Evolutionary conservation across 2,329 filamentous ascomycete species (phyloP).

Genomic region (Aspergillus spinulosporus): DNA sequence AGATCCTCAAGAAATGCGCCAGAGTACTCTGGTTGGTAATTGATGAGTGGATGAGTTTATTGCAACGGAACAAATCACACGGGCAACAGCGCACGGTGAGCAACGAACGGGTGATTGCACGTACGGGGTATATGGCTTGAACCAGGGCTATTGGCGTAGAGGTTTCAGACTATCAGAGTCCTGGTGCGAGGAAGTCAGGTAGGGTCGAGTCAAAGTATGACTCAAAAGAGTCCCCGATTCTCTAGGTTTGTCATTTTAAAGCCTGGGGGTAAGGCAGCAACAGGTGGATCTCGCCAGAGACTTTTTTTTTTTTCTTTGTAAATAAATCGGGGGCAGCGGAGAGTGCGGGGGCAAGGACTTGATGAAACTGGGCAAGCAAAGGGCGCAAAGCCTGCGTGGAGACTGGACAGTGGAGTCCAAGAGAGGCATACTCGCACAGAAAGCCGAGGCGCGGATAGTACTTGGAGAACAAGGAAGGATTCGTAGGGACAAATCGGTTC

Average conservation of each 20-base stretch:
- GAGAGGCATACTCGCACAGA: conserved; percentile 16
- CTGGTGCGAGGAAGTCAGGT: not conserved
- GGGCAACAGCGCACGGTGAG: not conserved
- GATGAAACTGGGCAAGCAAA: conserved; percentile 6
- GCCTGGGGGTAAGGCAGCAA: not conserved
- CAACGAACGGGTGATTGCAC: not conserved
- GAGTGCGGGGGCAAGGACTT: conserved; percentile 2
- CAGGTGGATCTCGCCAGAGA: not conserved
- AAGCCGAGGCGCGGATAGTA: conserved; percentile 11
- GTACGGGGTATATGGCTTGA: not conserved
- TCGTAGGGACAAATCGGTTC: not conserved
- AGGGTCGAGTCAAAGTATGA: not conserved
- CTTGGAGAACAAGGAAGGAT: not conserved
- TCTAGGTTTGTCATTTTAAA: not conserved
- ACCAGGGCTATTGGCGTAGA: not conserved
- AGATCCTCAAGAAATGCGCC: not conserved
- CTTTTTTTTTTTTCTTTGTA: not conserved
- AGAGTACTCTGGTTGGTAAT: not conserved
- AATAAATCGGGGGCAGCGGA: not conserved
- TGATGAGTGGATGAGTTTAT: not conserved
- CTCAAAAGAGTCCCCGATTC: conserved; percentile 4
- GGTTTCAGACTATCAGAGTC: not conserved
- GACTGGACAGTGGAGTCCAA: not conserved
- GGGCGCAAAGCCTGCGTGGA: not conserved
- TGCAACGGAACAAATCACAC: not conserved